Percentiles rank a stretch among this genome's conserved stretches.
These are phyloP conservation scores for Solanum pimpinellifolium DNA, from an alignment of 257 asterid species.

Conservation along the genomic window DNA sequence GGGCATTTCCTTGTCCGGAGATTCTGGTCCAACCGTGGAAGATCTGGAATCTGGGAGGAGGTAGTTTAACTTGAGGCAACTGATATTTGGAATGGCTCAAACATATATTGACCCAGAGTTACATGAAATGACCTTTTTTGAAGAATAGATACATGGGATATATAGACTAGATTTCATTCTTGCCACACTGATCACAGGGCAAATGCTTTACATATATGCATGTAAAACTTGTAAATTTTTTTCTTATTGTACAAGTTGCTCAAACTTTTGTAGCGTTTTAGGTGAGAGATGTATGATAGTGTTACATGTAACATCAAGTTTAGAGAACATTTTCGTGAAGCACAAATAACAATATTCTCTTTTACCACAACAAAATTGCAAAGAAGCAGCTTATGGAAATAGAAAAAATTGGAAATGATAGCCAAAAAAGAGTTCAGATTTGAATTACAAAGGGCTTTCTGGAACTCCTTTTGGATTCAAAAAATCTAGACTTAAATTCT, in stretches of 20 bases:
- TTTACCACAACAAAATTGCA: background rate
- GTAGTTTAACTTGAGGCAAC: background rate
- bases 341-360: background rate
- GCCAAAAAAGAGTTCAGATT: background rate
- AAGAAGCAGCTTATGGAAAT: background rate
- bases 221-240: background rate
- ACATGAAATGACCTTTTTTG: background rate
- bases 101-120: background rate
- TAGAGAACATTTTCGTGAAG: background rate
- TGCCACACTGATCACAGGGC: background rate
- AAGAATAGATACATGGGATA: background rate
- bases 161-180: background rate
- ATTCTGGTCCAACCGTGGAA: slow-evolving; percentile 14
- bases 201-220: background rate
- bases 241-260: background rate
- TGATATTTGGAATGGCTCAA: background rate
- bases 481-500: slow-evolving; percentile 25
- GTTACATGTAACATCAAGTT: background rate
- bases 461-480: slow-evolving; percentile 17
- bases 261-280: background rate
- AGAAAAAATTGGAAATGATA: background rate
- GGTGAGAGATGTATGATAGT: background rate
- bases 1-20: slow-evolving; percentile 3
- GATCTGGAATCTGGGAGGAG: slow-evolving; percentile 57
- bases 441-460: slow-evolving; percentile 26